Percentiles rank a stretch among this genome's conserved stretches.
Evolutionary conservation across 495 filamentous ascomycete genomes (phyloP).

Genomic region (Pyrenopolyporus hunteri): DNA sequence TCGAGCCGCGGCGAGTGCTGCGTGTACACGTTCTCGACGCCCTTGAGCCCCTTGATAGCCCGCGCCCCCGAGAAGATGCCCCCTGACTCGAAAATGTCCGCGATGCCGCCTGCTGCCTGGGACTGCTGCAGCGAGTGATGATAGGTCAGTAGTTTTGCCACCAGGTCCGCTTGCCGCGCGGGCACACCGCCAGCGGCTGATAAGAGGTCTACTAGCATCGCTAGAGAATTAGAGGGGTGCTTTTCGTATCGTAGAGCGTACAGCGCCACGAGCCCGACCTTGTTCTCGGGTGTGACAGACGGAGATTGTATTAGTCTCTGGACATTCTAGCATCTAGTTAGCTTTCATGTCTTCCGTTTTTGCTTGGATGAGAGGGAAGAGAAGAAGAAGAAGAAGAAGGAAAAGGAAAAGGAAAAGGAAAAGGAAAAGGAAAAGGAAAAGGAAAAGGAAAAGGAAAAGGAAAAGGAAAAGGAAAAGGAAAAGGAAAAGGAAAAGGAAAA

Average conservation of each 20-base stretch:
- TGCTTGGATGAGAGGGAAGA: too few relatives aligned
- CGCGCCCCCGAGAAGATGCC: slow-evolving; percentile 91
- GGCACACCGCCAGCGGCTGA: slow-evolving; percentile 76
- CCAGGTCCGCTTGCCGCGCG: slow-evolving; percentile 71
- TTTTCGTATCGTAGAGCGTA: slow-evolving; percentile 93
- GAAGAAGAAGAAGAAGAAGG: too few relatives aligned
- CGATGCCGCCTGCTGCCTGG: slow-evolving; percentile 72
- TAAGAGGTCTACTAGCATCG: slow-evolving; percentile 84
- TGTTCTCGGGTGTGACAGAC: slow-evolving; percentile 74
- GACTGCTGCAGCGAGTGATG: slow-evolving; percentile 80
- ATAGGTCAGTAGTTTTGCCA: slow-evolving; percentile 79
- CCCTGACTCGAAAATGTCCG: slow-evolving; percentile 88
- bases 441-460: too few relatives aligned
- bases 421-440: too few relatives aligned
- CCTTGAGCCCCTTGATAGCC: slow-evolving; percentile 92
- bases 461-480: too few relatives aligned
- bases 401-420: too few relatives aligned
- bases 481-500: too few relatives aligned
- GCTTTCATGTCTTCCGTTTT: not conserved
- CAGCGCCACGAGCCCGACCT: slow-evolving; percentile 84
- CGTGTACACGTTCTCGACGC: slow-evolving; percentile 98
- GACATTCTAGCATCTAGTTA: slow-evolving; percentile 64
- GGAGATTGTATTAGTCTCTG: slow-evolving; percentile 83
- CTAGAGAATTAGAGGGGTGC: slow-evolving; percentile 77
- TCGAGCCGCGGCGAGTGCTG: slow-evolving; percentile 93